Percentiles rank a stretch among this genome's conserved stretches.
Evolutionary conservation across 2,329 filamentous ascomycete species (phyloP).

Genomic region (Ophiostoma perfectum): DNA sequence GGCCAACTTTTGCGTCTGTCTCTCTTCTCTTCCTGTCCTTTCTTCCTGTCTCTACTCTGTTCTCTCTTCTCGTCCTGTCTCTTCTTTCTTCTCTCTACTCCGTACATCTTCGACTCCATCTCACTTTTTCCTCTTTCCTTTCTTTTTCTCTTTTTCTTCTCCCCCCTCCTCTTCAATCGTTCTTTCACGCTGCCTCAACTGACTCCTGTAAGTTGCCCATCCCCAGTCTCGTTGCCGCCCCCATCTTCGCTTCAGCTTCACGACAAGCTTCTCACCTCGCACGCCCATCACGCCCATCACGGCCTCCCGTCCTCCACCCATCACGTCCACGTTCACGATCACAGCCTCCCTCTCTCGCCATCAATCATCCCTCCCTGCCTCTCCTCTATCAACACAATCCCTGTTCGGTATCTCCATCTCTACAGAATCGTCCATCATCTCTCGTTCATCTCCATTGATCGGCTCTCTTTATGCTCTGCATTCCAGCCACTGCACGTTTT

Average conservation of each 20-base stretch:
- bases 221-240: neutral
- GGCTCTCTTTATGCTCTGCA: slow-evolving; percentile 10
- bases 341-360: neutral
- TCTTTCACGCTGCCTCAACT: neutral
- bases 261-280: neutral
- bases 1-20: neutral
- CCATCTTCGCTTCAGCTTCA: neutral
- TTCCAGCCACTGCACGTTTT: slow-evolving; percentile 11
- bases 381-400: neutral
- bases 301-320: neutral
- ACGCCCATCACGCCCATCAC: neutral
- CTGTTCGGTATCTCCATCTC: slow-evolving; percentile 4
- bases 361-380: neutral
- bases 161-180: neutral
- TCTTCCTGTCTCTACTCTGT: neutral
- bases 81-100: neutral
- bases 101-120: neutral
- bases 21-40: neutral
- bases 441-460: slow-evolving; percentile 1
- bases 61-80: neutral
- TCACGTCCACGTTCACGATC: neutral
- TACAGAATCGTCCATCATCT: neutral
- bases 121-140: neutral
- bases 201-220: neutral
- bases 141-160: neutral